These are phyloP conservation scores for Apiospora kogelbergensis DNA, from an alignment of 2,329 filamentous ascomycete genomes.

Conservation along the genomic window DNA sequence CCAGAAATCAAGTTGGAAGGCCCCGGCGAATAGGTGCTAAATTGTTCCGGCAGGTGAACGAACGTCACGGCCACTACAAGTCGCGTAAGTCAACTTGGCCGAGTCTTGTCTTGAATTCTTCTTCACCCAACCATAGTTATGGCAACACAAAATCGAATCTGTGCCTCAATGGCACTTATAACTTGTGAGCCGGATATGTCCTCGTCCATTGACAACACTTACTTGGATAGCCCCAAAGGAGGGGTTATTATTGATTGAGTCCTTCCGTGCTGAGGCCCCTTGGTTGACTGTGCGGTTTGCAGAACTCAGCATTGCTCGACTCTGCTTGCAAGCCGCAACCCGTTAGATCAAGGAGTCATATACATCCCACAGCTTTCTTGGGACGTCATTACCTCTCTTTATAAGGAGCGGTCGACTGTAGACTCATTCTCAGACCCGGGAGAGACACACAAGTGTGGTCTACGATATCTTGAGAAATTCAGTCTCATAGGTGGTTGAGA, in stretches of 20 bases:
- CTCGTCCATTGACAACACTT: background rate
- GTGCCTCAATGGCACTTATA: background rate
- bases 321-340: background rate
- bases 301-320: background rate
- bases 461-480: background rate
- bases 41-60: background rate
- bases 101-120: background rate
- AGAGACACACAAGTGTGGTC: background rate
- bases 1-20: background rate
- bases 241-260: slow-evolving; percentile 10
- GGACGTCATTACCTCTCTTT: background rate
- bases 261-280: background rate
- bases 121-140: background rate
- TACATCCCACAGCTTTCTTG: background rate
- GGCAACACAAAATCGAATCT: background rate
- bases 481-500: background rate
- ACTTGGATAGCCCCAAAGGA: slow-evolving; percentile 12
- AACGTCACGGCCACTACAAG: background rate
- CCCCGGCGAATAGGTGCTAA: background rate
- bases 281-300: background rate
- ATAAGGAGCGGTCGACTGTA: background rate
- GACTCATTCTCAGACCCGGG: background rate
- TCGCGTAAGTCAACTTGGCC: background rate
- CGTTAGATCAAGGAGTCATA: background rate
- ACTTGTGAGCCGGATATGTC: background rate